Conservation (phyloP, 441 rosid species). For the Erodium texanum region DNA sequence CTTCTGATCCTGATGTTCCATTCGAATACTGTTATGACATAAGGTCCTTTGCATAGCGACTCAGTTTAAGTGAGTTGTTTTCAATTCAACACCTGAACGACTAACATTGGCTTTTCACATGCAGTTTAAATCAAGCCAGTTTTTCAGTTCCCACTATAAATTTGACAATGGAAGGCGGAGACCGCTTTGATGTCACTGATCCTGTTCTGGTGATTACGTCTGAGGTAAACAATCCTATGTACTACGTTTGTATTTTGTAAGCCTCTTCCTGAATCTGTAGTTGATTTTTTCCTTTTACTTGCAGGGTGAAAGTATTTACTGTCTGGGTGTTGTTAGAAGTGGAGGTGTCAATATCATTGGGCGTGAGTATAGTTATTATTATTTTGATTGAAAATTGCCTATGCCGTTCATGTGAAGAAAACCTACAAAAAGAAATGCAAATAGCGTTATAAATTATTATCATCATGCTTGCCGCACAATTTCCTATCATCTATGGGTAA, state of each 20-base stretch:
- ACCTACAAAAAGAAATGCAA: too few relatives aligned
- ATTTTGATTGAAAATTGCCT: too few relatives aligned
- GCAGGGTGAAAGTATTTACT: conserved; percentile 44
- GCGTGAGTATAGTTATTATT: conserved; percentile 45
- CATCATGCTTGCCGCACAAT: too few relatives aligned
- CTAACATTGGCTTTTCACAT: conserved; percentile 19
- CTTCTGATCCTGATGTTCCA: conserved; percentile 34
- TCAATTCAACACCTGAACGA: not conserved
- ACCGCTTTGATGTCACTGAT: conserved; percentile 35
- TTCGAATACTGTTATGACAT: conserved; percentile 71
- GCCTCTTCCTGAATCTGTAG: conserved; percentile 6
- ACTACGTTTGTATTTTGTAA: not conserved
- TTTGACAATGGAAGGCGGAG: conserved; percentile 78
- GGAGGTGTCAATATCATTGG: conserved; percentile 75
- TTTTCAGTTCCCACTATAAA: conserved; percentile 39
- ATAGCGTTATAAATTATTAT: too few relatives aligned
- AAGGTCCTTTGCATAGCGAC: conserved; percentile 32
- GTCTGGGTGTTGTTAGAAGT: conserved; percentile 68
- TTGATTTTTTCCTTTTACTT: conserved; percentile 17
- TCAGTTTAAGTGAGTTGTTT: conserved; percentile 1
- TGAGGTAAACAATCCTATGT: conserved; percentile 30
- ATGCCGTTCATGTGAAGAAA: too few relatives aligned
- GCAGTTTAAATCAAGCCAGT: conserved; percentile 44
- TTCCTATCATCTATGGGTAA: too few relatives aligned
- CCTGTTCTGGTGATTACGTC: conserved; percentile 35